Conservation (phyloP, 2,329 filamentous ascomycete species). For the Diaporthe helianthi region DNA sequence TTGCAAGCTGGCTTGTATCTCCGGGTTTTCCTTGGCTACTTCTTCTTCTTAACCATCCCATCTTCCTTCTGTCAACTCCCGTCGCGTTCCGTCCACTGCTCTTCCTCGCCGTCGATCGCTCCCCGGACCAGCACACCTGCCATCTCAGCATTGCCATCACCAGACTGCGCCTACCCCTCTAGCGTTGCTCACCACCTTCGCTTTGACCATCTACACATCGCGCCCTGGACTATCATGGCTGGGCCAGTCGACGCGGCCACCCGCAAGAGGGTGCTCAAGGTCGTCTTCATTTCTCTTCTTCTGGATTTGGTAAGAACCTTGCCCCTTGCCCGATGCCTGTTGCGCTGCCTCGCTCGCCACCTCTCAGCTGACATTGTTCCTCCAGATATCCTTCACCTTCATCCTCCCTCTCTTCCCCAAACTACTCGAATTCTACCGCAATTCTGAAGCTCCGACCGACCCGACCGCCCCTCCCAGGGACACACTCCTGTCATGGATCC, state of each 20-base stretch:
- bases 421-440: slow-evolving; percentile 94
- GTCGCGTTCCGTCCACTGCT: background rate
- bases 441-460: slow-evolving; percentile 70
- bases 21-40: background rate
- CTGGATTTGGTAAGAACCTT: slow-evolving; percentile 77
- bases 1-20: slow-evolving; percentile 12
- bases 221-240: slow-evolving; percentile 45
- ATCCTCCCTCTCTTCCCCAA: slow-evolving; percentile 96
- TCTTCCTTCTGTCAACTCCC: background rate
- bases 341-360: slow-evolving; percentile 3
- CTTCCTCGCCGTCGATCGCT: background rate
- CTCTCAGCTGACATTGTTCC: slow-evolving; percentile 27
- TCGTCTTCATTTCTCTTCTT: slow-evolving; percentile 88
- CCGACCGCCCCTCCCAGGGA: slow-evolving; percentile 49
- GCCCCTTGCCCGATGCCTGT: too few species aligned
- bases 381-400: slow-evolving; percentile 95
- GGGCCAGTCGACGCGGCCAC: slow-evolving; percentile 55
- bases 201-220: background rate
- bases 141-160: background rate
- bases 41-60: background rate
- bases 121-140: background rate
- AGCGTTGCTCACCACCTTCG: background rate
- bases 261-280: slow-evolving; percentile 83
- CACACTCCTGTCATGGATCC: slow-evolving; percentile 79
- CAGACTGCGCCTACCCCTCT: background rate